A percentile compares a stretch with the other conserved stretches of the same genome.
phyloP scores from a whole-genome alignment of 306 rosid species.

The Vicia faba region DNA sequence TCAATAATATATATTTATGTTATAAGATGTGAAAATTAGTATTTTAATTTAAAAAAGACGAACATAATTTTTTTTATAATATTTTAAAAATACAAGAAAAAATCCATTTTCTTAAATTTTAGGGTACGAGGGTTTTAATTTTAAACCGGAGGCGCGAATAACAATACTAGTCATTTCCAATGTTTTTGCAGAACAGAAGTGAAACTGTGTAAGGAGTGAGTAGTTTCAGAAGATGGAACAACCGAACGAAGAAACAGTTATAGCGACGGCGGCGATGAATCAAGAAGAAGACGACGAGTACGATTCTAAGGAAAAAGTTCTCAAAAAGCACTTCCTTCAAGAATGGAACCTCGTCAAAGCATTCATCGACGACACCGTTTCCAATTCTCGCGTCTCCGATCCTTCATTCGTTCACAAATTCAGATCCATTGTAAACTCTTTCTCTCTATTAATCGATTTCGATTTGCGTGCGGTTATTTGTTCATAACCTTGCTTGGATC shows the following conservation, averaged over 20 bases:
- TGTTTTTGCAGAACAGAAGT: background rate
- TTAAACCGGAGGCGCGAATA: background rate
- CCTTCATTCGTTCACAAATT: slow-evolving; percentile 64
- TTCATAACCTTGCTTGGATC: background rate
- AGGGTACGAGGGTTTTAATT: too few relatives aligned
- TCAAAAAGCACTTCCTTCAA: slow-evolving; percentile 86
- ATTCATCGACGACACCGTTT: slow-evolving; percentile 71
- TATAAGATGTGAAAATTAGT: too few relatives aligned
- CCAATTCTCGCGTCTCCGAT: slow-evolving; percentile 59
- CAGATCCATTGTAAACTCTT: slow-evolving; percentile 79
- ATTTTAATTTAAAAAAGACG: too few relatives aligned
- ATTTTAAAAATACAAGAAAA: too few relatives aligned
- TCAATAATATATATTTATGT: too few relatives aligned
- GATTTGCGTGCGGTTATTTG: background rate
- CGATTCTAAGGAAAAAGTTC: slow-evolving; percentile 77
- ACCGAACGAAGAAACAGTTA: slow-evolving; percentile 34
- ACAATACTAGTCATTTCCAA: too few relatives aligned
- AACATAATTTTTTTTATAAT: too few relatives aligned
- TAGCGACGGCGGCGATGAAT: slow-evolving; percentile 8
- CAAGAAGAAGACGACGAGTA: slow-evolving; percentile 77
- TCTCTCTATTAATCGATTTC: background rate
- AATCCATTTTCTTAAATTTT: too few relatives aligned
- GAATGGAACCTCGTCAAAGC: slow-evolving; percentile 89
- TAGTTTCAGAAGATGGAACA: slow-evolving; percentile 28
- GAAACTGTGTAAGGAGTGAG: background rate